Evolutionary conservation across 2,329 filamentous ascomycete species (phyloP).

Genomic region (Fusarium sp.): DNA sequence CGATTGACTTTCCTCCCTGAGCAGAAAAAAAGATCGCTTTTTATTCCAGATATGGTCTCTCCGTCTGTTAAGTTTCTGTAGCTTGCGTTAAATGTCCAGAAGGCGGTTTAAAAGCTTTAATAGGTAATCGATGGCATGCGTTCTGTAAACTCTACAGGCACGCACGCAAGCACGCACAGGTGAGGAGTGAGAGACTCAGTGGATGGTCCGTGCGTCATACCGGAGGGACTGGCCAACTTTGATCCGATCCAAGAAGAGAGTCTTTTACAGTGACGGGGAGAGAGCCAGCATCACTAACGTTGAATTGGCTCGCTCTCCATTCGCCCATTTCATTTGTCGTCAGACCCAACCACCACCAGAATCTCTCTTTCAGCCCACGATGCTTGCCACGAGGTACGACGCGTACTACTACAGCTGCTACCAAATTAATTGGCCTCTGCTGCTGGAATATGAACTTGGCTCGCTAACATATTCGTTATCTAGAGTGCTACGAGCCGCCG

Average conservation of each 20-base stretch:
- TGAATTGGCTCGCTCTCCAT: constrained; percentile 51
- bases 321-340: constrained; percentile 50
- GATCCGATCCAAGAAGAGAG: constrained; percentile 36
- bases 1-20: constrained; percentile 1
- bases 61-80: constrained; percentile 1
- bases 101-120: constrained; percentile 20
- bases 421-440: constrained; percentile 18
- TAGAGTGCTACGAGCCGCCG: constrained; percentile 65
- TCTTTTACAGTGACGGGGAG: constrained; percentile 21
- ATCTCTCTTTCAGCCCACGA: constrained; percentile 48
- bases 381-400: constrained; percentile 58
- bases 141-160: constrained; percentile 24
- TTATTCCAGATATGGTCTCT: not conserved
- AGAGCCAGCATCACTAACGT: constrained; percentile 34
- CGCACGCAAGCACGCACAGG: constrained; percentile 32
- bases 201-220: constrained; percentile 42
- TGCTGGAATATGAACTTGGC: constrained; percentile 7
- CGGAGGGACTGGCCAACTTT: constrained; percentile 45
- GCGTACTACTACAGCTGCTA: constrained; percentile 1
- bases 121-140: constrained; percentile 33
- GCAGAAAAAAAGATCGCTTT: constrained; percentile 1
- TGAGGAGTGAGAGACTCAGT: constrained; percentile 28
- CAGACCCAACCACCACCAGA: constrained; percentile 47
- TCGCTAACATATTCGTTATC: constrained; percentile 33
- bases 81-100: constrained; percentile 13